A percentile compares a stretch with the other conserved stretches of the same genome.
Conservation (phyloP, 2,329 filamentous ascomycete species). For the Ophiostoma sp. region DNA sequence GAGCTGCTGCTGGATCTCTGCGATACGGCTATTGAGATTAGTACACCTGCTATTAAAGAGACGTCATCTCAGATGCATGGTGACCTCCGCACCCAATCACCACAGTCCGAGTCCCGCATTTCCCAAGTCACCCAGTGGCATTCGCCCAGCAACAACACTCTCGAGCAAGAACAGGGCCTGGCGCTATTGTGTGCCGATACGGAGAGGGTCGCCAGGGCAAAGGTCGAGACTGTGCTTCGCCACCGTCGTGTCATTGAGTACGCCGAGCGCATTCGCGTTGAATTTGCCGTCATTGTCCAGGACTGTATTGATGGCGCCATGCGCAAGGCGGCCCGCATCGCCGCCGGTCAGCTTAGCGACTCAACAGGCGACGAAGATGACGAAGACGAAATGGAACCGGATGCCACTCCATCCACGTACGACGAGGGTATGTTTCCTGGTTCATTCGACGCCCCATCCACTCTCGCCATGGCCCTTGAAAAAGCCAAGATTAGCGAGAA, state of each 20-base stretch:
- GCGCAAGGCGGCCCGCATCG: constrained; percentile 81
- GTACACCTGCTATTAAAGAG: constrained; percentile 88
- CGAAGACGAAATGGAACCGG: constrained; percentile 39
- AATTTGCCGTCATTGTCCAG: constrained; percentile 87
- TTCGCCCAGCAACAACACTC: constrained; percentile 80
- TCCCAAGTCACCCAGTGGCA: constrained; percentile 95
- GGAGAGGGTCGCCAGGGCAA: constrained; percentile 73
- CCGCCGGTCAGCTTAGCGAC: constrained; percentile 76
- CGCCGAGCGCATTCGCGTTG: constrained; percentile 86
- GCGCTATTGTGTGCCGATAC: constrained; percentile 86
- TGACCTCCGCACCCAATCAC: constrained; percentile 87
- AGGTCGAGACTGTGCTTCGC: constrained; percentile 87
- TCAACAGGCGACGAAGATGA: constrained; percentile 60
- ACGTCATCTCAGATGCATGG: constrained; percentile 59
- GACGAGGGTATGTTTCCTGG: constrained; percentile 53
- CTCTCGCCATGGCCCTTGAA: constrained; percentile 50
- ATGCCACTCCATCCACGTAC: constrained; percentile 36
- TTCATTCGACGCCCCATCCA: constrained; percentile 54
- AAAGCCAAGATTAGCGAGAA: constrained; percentile 40
- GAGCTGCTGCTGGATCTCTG: constrained; percentile 92
- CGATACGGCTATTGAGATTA: constrained; percentile 93
- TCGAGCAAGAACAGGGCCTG: constrained; percentile 90
- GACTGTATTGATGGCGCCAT: constrained; percentile 93
- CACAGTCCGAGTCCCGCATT: constrained; percentile 90
- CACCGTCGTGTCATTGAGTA: constrained; percentile 94